phyloP scores from a whole-genome alignment of 352 stramenopile genomes.

The Pythium vanterpoolii region DNA sequence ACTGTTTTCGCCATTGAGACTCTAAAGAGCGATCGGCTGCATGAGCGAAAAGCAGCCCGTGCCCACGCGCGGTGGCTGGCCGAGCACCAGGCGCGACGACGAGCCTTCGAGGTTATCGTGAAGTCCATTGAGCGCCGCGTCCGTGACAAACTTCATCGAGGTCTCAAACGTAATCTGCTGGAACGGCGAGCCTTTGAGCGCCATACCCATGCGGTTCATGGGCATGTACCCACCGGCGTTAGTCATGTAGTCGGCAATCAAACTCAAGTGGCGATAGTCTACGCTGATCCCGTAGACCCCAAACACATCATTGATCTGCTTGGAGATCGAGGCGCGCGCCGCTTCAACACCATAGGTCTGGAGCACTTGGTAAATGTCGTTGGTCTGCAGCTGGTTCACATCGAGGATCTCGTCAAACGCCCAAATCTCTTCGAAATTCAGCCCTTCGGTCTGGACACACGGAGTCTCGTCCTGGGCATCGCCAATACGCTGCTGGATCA shows the following conservation, averaged over 20 bases:
- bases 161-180: conserved; percentile 99
- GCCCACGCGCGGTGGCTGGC: conserved; percentile 92
- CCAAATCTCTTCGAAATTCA: conserved; percentile 99
- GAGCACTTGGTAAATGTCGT: conserved; percentile 97
- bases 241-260: conserved; percentile 99
- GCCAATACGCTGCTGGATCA: conserved; percentile 86
- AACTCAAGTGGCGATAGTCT: conserved; percentile 96
- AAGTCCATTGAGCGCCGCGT: conserved; percentile 90
- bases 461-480: conserved; percentile 77
- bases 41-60: conserved; percentile 96
- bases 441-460: conserved; percentile 93
- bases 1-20: neutral
- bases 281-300: conserved; percentile 99
- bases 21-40: conserved; percentile 80
- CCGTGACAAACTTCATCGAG: conserved; percentile 97
- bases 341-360: conserved; percentile 98
- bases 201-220: conserved; percentile 98
- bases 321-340: conserved; percentile 95
- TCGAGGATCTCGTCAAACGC: conserved; percentile 89
- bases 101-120: conserved; percentile 91
- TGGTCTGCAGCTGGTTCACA: conserved; percentile 95
- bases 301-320: conserved; percentile 99
- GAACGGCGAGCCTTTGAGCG: conserved; percentile 93
- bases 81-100: conserved; percentile 94
- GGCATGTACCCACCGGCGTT: conserved; percentile 95